Evolutionary conservation across 2,329 filamentous ascomycete genomes (phyloP).

Genomic region (Dactylella cylindrospora): DNA sequence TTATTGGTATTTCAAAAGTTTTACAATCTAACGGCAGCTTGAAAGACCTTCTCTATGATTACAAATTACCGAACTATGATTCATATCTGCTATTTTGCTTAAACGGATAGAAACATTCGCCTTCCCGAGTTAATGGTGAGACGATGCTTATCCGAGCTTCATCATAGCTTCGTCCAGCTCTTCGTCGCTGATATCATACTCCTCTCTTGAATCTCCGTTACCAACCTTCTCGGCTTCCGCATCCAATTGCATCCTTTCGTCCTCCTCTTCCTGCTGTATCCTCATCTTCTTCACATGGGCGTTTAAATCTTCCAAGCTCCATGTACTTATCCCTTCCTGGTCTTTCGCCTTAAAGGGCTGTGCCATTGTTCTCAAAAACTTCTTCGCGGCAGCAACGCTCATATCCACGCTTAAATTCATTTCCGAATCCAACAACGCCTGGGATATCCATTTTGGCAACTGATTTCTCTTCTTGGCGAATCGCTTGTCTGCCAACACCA

Average conservation of each 20-base stretch:
- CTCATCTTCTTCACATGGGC: constrained; percentile 72
- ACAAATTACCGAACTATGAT: no score
- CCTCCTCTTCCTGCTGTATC: constrained; percentile 60
- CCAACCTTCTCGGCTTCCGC: constrained; percentile 47
- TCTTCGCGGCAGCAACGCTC: constrained; percentile 83
- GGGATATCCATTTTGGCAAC: constrained; percentile 94
- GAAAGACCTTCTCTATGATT: no score
- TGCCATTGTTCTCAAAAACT: constrained; percentile 87
- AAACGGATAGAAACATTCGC: no score
- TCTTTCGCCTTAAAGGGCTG: constrained; percentile 80
- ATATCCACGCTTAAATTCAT: constrained; percentile 93
- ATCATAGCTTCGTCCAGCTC: constrained; percentile 39
- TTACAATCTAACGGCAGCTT: no score
- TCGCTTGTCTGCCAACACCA: constrained; percentile 91
- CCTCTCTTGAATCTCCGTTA: constrained; percentile 23
- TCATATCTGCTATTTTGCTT: no score
- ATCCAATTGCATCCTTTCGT: constrained; percentile 49
- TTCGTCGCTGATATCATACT: constrained; percentile 40
- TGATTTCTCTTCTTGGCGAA: constrained; percentile 90
- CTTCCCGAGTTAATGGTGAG: no score
- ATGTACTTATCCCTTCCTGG: constrained; percentile 90
- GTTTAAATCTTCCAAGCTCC: constrained; percentile 78
- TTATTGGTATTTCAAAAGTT: no score
- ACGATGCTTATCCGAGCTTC: constrained; percentile 14
- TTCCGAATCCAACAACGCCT: constrained; percentile 80